Percentiles rank a stretch among this genome's conserved stretches.
phyloP scores from a whole-genome alignment of 306 rosid genomes.

The Arachis stenosperma region DNA sequence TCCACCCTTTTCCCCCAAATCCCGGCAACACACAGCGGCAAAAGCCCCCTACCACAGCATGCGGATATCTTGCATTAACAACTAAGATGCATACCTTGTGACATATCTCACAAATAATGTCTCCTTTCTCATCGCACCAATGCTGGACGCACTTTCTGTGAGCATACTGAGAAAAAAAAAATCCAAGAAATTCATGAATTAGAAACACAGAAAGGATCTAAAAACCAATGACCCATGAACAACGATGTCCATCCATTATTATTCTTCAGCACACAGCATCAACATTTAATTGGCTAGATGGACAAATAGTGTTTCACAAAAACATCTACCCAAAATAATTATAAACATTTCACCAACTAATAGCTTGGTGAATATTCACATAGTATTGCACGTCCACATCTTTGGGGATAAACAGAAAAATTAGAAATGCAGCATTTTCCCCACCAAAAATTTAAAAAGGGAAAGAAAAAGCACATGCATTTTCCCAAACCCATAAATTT shows the following conservation, averaged over 20 bases:
- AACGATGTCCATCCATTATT: constrained; percentile 9
- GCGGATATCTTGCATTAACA: neutral
- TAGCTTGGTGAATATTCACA: neutral
- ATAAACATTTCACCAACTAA: neutral
- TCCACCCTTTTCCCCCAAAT: neutral
- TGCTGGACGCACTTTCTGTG: constrained; percentile 93
- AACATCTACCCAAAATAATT: neutral
- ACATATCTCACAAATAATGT: constrained; percentile 84
- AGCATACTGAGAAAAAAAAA: constrained; percentile 59
- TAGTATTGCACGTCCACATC: neutral
- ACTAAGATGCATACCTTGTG: constrained; percentile 64
- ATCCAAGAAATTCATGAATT: neutral
- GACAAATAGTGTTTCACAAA: neutral
- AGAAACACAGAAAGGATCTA: neutral
- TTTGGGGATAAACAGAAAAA: neutral
- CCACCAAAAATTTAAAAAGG: neutral
- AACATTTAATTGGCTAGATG: neutral
- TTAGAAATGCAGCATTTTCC: neutral
- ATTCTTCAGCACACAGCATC: constrained; percentile 7
- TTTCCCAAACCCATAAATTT: neutral
- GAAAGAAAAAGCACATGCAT: neutral
- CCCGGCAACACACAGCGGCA: neutral
- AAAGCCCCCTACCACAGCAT: neutral
- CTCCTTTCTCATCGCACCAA: constrained; percentile 96
- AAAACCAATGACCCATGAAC: neutral